Conservation (phyloP, 768 basidiomycete species). For the Lactifluus pinguis region DNA sequence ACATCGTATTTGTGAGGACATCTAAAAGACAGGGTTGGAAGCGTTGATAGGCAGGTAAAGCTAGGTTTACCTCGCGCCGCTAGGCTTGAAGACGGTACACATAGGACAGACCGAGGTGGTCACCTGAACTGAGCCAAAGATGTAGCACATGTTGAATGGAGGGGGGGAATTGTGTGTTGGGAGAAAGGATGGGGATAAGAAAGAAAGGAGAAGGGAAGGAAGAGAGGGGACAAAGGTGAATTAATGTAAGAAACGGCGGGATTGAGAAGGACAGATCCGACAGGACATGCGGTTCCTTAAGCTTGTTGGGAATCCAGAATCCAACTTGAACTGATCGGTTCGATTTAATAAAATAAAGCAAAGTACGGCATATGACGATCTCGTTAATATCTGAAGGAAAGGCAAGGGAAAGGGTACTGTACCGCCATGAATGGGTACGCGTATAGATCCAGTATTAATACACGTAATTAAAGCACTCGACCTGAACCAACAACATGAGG, state of each 20-base stretch:
- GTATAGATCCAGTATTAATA: neutral
- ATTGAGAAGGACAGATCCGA: slow-evolving; percentile 22
- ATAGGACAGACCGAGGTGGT: slow-evolving; percentile 64
- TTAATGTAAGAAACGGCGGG: slow-evolving; percentile 27
- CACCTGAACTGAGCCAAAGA: slow-evolving; percentile 59
- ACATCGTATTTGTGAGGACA: slow-evolving; percentile 71
- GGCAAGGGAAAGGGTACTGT: slow-evolving; percentile 18
- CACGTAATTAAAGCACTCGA: slow-evolving; percentile 10
- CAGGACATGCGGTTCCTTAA: slow-evolving; percentile 30
- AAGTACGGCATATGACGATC: slow-evolving; percentile 23
- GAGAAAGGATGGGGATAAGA: slow-evolving; percentile 2
- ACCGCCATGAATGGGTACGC: slow-evolving; percentile 3
- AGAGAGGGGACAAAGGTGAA: slow-evolving; percentile 32
- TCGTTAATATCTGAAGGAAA: slow-evolving; percentile 2
- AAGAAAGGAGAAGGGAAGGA: slow-evolving; percentile 24
- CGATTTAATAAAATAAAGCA: slow-evolving; percentile 22
- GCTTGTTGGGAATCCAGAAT: slow-evolving; percentile 10
- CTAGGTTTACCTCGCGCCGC: slow-evolving; percentile 39
- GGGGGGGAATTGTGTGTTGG: slow-evolving; percentile 5
- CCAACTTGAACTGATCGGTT: slow-evolving; percentile 34
- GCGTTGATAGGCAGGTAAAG: slow-evolving; percentile 6
- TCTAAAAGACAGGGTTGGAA: slow-evolving; percentile 31
- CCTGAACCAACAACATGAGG: neutral
- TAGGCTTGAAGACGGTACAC: slow-evolving; percentile 75
- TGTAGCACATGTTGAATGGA: slow-evolving; percentile 55